Percentiles rank a stretch among this genome's conserved stretches.
Conservation (phyloP, 192 early-diverging fungal species). For the Umbelopsis isabellina region DNA sequence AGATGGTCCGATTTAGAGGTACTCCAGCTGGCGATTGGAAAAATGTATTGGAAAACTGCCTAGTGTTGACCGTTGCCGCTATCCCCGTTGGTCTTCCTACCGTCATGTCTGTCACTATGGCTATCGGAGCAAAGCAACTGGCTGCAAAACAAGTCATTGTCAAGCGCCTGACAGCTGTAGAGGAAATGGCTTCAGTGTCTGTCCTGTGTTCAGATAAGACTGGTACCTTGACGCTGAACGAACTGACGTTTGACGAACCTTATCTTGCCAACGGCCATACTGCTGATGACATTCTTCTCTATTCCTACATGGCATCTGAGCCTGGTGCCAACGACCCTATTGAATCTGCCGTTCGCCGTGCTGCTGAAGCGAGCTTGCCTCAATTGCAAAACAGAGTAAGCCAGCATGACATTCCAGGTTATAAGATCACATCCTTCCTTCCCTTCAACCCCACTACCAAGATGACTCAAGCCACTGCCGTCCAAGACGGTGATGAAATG, state of each 20-base stretch:
- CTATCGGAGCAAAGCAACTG: conserved; percentile 84
- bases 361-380: conserved; percentile 68
- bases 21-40: conserved; percentile 53
- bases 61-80: conserved; percentile 85
- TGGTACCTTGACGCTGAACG: conserved; percentile 86
- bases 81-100: conserved; percentile 91
- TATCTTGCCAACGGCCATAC: conserved; percentile 65
- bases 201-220: conserved; percentile 83
- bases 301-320: conserved; percentile 79
- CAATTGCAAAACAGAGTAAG: conserved; percentile 63
- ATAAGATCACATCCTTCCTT: conserved; percentile 83
- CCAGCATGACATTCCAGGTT: conserved; percentile 85
- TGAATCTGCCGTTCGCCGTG: conserved; percentile 79
- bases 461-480: conserved; percentile 84
- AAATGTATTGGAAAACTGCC: conserved; percentile 64
- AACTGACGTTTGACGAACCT: conserved; percentile 86
- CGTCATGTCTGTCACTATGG: conserved; percentile 93
- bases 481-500: conserved; percentile 63
- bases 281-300: conserved; percentile 78
- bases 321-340: conserved; percentile 87
- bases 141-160: conserved; percentile 90
- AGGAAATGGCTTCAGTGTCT: conserved; percentile 87
- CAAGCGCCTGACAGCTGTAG: conserved; percentile 90
- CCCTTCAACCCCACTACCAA: conserved; percentile 91
- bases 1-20: conserved; percentile 55